Base-by-base conservation (phyloP, 441 rosid genomes). In the Populus hybrid region DNA sequence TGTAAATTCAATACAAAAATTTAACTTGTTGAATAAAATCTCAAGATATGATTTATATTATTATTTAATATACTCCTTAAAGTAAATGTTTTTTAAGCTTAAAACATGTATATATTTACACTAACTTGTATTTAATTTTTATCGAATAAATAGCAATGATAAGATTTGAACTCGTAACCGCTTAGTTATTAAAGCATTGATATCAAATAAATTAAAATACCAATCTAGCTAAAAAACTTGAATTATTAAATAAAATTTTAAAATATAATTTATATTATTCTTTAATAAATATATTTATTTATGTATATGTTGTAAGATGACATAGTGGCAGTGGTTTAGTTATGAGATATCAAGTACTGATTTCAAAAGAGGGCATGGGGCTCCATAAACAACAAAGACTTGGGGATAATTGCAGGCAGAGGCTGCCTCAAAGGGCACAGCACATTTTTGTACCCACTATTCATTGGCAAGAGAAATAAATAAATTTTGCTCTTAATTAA, bases 291-390 rank as follows among this genome's bases (percentile, higher is more conserved):
- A 46, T 12, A n/a, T n/a, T 65, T 24, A 24, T 24, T 24, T 65
- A 24, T 9, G 6, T 21, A 26, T 26, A 26, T 26, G 30, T 16
- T 64, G 9, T 8, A 32, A 67, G 42, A 74, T 64, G 28, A 23
- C 40, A 30, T 24, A 24, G 24, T 24, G 24, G 24, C 69, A 61
- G 76, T 71, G 76, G 65, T 26, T 35, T 35, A 30, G 3, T 30
- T 35, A 6, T 35, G 38, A 35, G 38, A 35, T 35, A 24, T 24
- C 24, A 24, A 24, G 24, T 24, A 24, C 24, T 24, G 24, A 74
- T 42, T 67, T 38, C 19, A 59, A 68, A 72, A 30, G 77, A 67
- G 9, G 73, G 83, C 72, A 82, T 76, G 83, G 84, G 84, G 80
- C 79, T 76, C 84, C 83, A 86, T 83, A 19, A 75, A 61, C 50